A percentile compares a stretch with the other conserved stretches of the same genome.
Evolutionary conservation across 257 asterid species (phyloP).

Genomic region (Scutellaria barbata): DNA sequence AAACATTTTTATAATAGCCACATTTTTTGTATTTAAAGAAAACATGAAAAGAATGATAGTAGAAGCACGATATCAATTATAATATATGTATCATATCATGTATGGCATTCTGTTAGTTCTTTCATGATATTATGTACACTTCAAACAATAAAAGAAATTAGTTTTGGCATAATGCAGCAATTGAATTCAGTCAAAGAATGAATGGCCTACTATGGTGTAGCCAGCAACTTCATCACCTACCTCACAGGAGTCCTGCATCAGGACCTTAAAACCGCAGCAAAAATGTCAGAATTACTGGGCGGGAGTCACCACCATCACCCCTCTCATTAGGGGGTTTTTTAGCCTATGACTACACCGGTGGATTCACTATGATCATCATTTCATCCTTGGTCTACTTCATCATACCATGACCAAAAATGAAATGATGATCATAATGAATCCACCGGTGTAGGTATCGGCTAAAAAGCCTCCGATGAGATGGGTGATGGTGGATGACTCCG

Average conservation of each 20-base stretch:
- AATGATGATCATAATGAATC: constrained; percentile 4
- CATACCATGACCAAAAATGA: not conserved
- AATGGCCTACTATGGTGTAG: constrained; percentile 16
- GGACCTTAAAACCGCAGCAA: constrained; percentile 20
- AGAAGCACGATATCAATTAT: too few relatives aligned
- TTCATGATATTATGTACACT: too few relatives aligned
- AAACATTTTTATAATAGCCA: too few relatives aligned
- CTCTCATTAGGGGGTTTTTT: constrained; percentile 22
- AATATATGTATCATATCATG: too few relatives aligned
- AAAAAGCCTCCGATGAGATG: constrained; percentile 24
- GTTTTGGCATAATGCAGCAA: not conserved
- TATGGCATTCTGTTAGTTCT: too few relatives aligned
- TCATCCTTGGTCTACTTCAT: not conserved
- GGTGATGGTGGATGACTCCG: constrained; percentile 12
- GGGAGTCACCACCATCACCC: constrained; percentile 16
- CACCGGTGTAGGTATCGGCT: constrained; percentile 15
- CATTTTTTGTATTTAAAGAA: too few relatives aligned
- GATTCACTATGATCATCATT: constrained; percentile 7
- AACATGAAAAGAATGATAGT: too few relatives aligned
- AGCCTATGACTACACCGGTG: constrained; percentile 12
- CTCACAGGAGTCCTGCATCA: constrained; percentile 21
- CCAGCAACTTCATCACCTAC: constrained; percentile 20
- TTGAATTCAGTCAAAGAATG: constrained; percentile 18
- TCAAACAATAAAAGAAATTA: too few relatives aligned
- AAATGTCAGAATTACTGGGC: constrained; percentile 13